Conservation (phyloP, 108 stramenopile species). For the Aurantiochytrium sp. region DNA sequence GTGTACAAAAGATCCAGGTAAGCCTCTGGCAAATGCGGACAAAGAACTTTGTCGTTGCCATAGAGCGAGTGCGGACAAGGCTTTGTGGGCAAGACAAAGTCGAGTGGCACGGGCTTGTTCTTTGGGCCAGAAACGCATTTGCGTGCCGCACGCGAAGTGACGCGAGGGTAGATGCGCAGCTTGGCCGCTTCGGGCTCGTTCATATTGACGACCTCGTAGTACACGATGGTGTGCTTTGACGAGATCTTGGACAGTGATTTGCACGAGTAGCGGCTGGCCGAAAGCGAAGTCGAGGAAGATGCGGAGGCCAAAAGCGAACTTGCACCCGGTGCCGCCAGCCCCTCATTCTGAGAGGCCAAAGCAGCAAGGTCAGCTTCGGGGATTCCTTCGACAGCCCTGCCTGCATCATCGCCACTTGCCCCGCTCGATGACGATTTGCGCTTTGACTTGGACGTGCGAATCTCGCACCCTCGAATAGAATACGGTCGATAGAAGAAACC, state of each 20-base stretch:
- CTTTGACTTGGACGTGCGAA: background rate
- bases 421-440: background rate
- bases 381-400: background rate
- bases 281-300: background rate
- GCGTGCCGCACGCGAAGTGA: background rate
- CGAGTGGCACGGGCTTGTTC: background rate
- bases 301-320: background rate
- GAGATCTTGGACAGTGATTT: background rate
- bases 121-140: background rate
- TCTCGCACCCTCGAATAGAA: background rate
- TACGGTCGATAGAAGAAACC: background rate
- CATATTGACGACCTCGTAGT: background rate
- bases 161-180: background rate
- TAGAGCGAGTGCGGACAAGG: background rate
- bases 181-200: background rate
- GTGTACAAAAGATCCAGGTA: background rate
- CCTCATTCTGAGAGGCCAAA: background rate
- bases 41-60: background rate
- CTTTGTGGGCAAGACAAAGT: background rate
- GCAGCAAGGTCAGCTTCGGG: background rate
- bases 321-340: background rate
- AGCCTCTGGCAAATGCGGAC: background rate
- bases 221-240: background rate
- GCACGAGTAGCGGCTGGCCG: background rate
- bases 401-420: background rate